Base-by-base conservation (phyloP, 1,284 basidiomycete species). In the Cutaneotrichosporon daszewskae region DNA sequence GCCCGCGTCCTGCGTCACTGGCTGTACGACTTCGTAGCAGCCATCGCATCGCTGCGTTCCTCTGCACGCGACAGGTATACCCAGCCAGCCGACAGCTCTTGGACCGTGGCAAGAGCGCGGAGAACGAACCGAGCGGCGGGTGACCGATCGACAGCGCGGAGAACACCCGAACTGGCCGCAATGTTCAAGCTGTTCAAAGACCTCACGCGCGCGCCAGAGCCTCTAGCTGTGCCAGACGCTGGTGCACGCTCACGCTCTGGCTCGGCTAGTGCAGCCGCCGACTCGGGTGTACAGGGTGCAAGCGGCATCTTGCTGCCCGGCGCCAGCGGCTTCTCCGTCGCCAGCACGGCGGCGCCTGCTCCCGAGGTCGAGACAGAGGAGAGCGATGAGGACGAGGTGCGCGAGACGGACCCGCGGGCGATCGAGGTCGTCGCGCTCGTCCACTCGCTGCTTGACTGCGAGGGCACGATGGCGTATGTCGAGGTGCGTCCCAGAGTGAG, bases 151-250 rank as follows among this genome's bases (percentile, higher is more conserved):
- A 25, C n/a, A 14, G 16, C 9, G 22, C 11, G 13, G 24, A 27
- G 25, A 14, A 25, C 14, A 27, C 20, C 23, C 7, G 17, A 5
- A 25, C 20, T n/a, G 28, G n/a, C 29, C 26, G 22, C 16, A 25
- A 69, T 69, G 66, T 67, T 69, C 59, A 67, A 67, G 54, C 59
- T 69, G 20, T 38, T 69, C 53, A 69, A 67, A 47, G 66, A 69
- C 38, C 58, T 69, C 38, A 63, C 66, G 2, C 52, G 64, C 25
- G 47, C 62, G 3, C 65, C 65, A 10, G 62, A 64, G 44, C 45
- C 58, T 16, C 54, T 68, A 13, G 14, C 33, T 13, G 27, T 18
- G 37, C n/a, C n/a, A n/a, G n/a, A n/a, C n/a, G n/a, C n/a, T n/a
- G n/a, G n/a, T n/a, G n/a, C n/a, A n/a, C n/a, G n/a, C n/a, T n/a